Evolutionary conservation across 2,329 filamentous ascomycete genomes (phyloP).

Genomic region (Alternaria ventricosa): DNA sequence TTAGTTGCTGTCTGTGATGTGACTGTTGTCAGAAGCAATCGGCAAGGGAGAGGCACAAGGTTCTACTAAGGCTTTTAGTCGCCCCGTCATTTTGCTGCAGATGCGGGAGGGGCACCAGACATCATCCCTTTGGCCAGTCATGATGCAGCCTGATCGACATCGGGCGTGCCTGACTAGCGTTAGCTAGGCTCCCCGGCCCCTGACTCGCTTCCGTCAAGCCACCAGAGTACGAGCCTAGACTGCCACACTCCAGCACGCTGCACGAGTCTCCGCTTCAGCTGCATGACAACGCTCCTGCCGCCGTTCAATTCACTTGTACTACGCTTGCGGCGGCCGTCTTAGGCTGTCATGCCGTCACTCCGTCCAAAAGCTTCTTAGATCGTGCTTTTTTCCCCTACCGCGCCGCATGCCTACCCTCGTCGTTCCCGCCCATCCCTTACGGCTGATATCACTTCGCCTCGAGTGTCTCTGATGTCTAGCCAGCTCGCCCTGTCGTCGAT

Average conservation of each 20-base stretch:
- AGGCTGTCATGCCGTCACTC: constrained; percentile 29
- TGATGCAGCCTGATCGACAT: constrained; percentile 23
- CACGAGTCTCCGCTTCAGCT: constrained; percentile 23
- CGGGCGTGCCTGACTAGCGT: constrained; percentile 38
- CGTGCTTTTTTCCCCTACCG: background rate
- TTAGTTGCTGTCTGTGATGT: background rate
- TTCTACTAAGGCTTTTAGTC: background rate
- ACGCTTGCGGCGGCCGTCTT: constrained; percentile 14
- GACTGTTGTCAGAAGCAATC: background rate
- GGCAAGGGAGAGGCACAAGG: constrained; percentile 1
- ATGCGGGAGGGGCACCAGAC: constrained; percentile 22
- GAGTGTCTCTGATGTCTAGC: constrained; percentile 2
- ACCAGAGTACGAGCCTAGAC: constrained; percentile 25
- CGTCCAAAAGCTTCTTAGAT: constrained; percentile 5
- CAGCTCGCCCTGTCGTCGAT: constrained; percentile 9
- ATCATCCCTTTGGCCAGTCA: constrained; percentile 27
- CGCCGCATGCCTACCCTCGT: background rate
- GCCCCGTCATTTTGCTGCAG: constrained; percentile 25
- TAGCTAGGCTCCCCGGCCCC: constrained; percentile 21
- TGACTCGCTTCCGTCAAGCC: constrained; percentile 21
- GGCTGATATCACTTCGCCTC: background rate
- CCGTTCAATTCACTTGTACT: constrained; percentile 28
- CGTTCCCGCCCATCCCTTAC: constrained; percentile 9
- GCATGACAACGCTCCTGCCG: constrained; percentile 30
- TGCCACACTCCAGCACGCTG: constrained; percentile 16